Base-by-base conservation (phyloP, 352 stramenopile genomes). In the Phytophthora rubi region DNA sequence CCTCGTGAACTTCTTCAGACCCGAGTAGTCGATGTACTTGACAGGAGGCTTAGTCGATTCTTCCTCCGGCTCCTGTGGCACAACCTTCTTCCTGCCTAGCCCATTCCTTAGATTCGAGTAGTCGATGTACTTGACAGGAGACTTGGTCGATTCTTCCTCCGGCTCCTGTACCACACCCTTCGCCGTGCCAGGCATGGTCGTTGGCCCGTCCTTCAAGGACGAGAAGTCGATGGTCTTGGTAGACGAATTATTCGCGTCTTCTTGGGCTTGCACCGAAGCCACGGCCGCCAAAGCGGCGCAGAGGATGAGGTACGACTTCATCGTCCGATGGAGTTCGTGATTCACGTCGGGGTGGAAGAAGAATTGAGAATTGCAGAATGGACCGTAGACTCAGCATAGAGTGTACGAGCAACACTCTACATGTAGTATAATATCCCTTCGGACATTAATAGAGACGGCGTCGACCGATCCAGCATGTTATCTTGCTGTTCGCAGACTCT, bases 11-110 rank as follows among this genome's bases (percentile, higher is more conserved):
- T 68, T 63, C 42, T 68, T 68, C 26, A 72, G 30, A 28, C 33
- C 54, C 42, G 59, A 63, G 7, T 51, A 72, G 44, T 68, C 65
- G 42, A 72, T 62, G 59, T 72, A 72, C 59, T 72, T 72, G 1
- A 67, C 59, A 8, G 30, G 35, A 6, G 65, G 23, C 32, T 72
- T 62, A 6, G 65, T 12, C 12, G 45, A 49, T 56, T 21, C 44
- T 16, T 49, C 15, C 10, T 47, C 12, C 15, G 21, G 4, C 39
- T 32, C 39, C 10, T 39, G 28, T 3, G 32, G 18, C 37, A 45
- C 10, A 45, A 5, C 37, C 13, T 16, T 45, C 37, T 45, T 45
- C 16, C 33, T 33, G 53, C 23, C 16, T 13, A 15, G 32, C n/a
- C 9, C 37, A 16, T 9, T 39, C 32, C 4, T 30, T 0, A 71